Percentiles rank a stretch among this genome's conserved stretches.
phyloP scores from a whole-genome alignment of 768 basidiomycete species.

The Pulveroboletus ravenelii region DNA sequence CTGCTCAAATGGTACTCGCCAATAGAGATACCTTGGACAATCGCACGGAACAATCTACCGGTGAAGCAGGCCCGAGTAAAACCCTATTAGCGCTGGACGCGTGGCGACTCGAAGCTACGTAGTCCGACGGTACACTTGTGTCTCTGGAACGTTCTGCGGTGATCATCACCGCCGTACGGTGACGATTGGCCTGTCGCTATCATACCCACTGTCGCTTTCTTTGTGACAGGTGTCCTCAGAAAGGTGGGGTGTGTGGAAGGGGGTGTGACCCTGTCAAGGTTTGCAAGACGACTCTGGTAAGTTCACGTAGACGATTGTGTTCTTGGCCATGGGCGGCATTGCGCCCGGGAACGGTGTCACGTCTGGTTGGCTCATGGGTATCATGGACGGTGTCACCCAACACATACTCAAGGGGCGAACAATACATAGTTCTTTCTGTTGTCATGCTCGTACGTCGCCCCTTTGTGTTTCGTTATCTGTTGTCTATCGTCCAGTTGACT shows the following conservation, averaged over 20 bases:
- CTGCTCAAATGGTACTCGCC: no score
- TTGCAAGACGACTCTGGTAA: constrained; percentile 81
- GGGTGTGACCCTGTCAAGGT: not conserved
- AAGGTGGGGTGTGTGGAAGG: constrained; percentile 65
- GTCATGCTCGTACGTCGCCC: constrained; percentile 63
- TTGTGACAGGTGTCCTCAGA: constrained; percentile 91
- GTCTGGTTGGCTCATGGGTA: no score
- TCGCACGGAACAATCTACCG: no score
- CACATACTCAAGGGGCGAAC: constrained; percentile 54
- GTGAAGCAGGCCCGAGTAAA: no score
- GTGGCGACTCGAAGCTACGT: not conserved
- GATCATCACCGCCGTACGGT: constrained; percentile 15
- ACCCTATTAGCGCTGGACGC: no score
- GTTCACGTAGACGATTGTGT: no score
- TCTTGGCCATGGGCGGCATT: no score
- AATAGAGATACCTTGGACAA: no score
- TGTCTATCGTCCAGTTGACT: no score
- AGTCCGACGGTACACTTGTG: not conserved
- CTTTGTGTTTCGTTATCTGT: no score
- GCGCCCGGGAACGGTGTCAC: no score
- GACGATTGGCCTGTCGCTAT: constrained; percentile 85
- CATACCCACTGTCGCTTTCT: no score
- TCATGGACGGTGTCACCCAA: constrained; percentile 66
- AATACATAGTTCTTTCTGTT: constrained; percentile 64
- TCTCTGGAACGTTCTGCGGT: not conserved